Evolutionary conservation across 2,329 filamentous ascomycete species (phyloP), one percentile per base, ranked within the genome.

Genomic region (Claviceps digitariae): DNA sequence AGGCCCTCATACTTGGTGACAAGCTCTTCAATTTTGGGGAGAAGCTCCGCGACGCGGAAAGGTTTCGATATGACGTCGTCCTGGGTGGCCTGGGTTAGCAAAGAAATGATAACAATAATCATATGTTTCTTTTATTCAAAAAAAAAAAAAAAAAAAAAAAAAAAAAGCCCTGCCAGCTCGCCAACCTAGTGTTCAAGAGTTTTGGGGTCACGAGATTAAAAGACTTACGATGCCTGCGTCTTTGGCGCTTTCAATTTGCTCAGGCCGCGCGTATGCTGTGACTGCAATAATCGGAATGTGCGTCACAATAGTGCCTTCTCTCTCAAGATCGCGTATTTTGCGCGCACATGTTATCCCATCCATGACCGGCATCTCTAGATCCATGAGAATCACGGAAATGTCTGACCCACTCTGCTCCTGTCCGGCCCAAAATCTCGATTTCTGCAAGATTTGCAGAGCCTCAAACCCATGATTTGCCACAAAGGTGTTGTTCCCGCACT

Each of bases 291-390:
- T 86, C 2, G 85, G 84, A n/a, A 88, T 79, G 61, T 87, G 84
- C 50, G 74, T 70, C 20, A 76, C 72, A 48, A 87, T 77, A 34
- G 74, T 78, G 21, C 81, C 80, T 52, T 79, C 73, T 49, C 69
- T 70, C 64, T 90, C 84, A 20, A 87, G 71, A 55, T 84, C 76
- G 20, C 87, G 77, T 52, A 91, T 89, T 55, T 73, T 78, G 44
- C 76, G 74, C 13, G 86, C 82, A 57, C 86, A 88, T 2, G 84
- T 84, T 66, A 87, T 79, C 38, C 87, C 87, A 61, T 90, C 85
- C 86, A 90, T 90, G 45, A 89, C 76, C 1, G 86, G 86, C 86
- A 90, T 90, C 62, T 90, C 86, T 48, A 89, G 74, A 62, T 90
- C 87, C 86, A 90, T 89, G 6, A 90, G 67, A 13, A 90, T 82